Evolutionary conservation across 345 rosid genomes (phyloP).

Genomic region (Gossypium ekmanianum): DNA sequence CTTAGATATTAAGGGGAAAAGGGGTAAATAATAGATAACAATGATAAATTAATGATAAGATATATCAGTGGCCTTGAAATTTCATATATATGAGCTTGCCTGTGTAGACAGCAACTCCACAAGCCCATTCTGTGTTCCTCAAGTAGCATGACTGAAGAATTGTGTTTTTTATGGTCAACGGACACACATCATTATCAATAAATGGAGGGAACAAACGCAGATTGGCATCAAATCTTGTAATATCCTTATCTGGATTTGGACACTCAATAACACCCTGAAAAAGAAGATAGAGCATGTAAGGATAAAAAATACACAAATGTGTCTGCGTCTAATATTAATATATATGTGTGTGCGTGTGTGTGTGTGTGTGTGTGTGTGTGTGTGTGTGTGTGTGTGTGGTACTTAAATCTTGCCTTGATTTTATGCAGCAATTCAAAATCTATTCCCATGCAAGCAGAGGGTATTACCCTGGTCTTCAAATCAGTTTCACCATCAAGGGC

Average conservation of each 20-base stretch:
- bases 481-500: conserved; percentile 98
- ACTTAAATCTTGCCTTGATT: conserved; percentile 60
- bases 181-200: conserved; percentile 89
- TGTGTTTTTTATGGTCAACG: conserved; percentile 88
- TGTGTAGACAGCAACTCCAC: conserved; percentile 96
- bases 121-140: conserved; percentile 97
- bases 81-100: conserved; percentile 43
- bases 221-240: conserved; percentile 97
- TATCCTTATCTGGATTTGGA: conserved; percentile 92
- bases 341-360: fast-evolving
- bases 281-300: conserved; percentile 18
- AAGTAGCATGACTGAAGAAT: conserved; percentile 96
- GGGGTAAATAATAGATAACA: background rate
- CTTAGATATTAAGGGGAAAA: background rate
- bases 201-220: conserved; percentile 93
- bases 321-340: background rate
- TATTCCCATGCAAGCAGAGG: conserved; percentile 87
- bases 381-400: background rate
- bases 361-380: fast-evolving
- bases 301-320: background rate
- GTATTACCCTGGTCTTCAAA: conserved; percentile 86
- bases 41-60: conserved; percentile 6
- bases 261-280: conserved; percentile 95
- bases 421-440: conserved; percentile 85
- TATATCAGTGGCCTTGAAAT: conserved; percentile 9